Conservation (phyloP, 768 basidiomycete species). For the Termitomyces sp. region DNA sequence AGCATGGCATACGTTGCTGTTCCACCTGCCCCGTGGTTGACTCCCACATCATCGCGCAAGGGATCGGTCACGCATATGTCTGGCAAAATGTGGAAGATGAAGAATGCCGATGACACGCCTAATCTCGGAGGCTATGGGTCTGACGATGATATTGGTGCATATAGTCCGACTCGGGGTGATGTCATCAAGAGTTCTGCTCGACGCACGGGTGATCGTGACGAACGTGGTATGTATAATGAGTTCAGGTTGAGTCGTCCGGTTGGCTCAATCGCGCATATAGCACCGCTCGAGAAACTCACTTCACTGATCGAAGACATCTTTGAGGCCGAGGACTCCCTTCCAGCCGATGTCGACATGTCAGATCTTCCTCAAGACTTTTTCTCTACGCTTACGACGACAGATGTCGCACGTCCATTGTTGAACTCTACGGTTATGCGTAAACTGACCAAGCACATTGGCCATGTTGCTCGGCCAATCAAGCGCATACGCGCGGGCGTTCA, state of each 20-base stretch:
- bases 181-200: slow-evolving; percentile 45
- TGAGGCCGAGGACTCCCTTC: slow-evolving; percentile 69
- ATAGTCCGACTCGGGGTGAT: slow-evolving; percentile 27
- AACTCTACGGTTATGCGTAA: slow-evolving; percentile 57
- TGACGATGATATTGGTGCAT: slow-evolving; percentile 32
- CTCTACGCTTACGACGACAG: slow-evolving; percentile 48
- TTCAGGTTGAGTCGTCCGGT: neutral
- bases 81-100: slow-evolving; percentile 21
- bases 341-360: slow-evolving; percentile 44
- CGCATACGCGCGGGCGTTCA: slow-evolving; percentile 44
- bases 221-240: slow-evolving; percentile 45
- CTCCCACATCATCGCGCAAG: slow-evolving; percentile 35
- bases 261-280: slow-evolving; percentile 24
- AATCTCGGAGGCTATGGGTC: slow-evolving; percentile 58
- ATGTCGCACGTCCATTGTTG: slow-evolving; percentile 57
- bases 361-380: slow-evolving; percentile 60
- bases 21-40: slow-evolving; percentile 40
- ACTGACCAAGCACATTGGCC: slow-evolving; percentile 61
- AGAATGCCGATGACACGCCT: slow-evolving; percentile 27
- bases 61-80: slow-evolving; percentile 12
- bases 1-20: slow-evolving; percentile 43
- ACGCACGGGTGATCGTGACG: slow-evolving; percentile 71
- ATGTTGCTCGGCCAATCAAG: slow-evolving; percentile 64
- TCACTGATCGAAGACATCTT: slow-evolving; percentile 82
- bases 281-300: slow-evolving; percentile 69